Evolutionary conservation across 2,329 filamentous ascomycete genomes (phyloP).

Genomic region (Alternaria incomplexa): DNA sequence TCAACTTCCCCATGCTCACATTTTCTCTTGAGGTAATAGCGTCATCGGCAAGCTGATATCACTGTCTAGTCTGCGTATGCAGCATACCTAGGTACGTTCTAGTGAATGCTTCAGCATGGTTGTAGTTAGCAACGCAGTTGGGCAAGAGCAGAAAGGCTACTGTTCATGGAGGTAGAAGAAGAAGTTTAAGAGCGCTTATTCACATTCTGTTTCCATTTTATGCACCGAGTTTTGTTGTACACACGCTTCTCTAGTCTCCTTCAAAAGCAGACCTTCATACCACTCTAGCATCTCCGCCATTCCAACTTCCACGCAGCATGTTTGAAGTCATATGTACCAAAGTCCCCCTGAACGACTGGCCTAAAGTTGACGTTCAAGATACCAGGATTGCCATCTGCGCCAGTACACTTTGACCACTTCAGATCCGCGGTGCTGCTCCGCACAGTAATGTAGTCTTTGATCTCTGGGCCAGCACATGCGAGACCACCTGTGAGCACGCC

Average conservation of each 20-base stretch:
- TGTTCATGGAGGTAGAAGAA: neutral
- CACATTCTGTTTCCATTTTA: neutral
- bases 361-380: slow-evolving; percentile 42
- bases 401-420: slow-evolving; percentile 40
- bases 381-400: slow-evolving; percentile 32
- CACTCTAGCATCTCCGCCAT: slow-evolving; percentile 36
- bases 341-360: slow-evolving; percentile 35
- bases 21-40: neutral
- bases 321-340: slow-evolving; percentile 37
- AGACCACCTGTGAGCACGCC: slow-evolving; percentile 25
- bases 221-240: neutral
- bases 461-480: slow-evolving; percentile 30
- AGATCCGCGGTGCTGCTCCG: slow-evolving; percentile 27
- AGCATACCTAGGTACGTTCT: neutral
- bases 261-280: neutral
- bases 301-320: slow-evolving; percentile 32
- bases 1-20: neutral
- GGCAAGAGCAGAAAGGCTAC: neutral
- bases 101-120: neutral
- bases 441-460: slow-evolving; percentile 36
- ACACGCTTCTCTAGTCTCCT: neutral
- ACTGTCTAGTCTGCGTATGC: neutral
- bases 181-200: neutral
- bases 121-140: neutral
- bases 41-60: neutral